These are phyloP conservation scores for Domatiomyces catenatus DNA, from an alignment of 2,329 filamentous ascomycete species.

Conservation along the genomic window DNA sequence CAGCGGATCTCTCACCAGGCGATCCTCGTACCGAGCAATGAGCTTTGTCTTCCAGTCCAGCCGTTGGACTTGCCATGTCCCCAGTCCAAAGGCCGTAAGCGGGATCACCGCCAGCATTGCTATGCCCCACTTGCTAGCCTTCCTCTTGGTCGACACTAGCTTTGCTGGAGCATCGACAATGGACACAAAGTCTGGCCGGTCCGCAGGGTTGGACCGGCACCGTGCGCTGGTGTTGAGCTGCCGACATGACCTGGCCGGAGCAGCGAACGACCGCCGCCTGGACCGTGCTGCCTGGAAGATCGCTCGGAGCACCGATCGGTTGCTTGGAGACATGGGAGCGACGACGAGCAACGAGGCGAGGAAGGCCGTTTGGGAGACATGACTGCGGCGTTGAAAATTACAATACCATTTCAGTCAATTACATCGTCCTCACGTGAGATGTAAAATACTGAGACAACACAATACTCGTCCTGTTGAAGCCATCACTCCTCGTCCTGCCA, in stretches of 20 bases:
- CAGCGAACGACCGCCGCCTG: neutral
- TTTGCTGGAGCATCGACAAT: slow-evolving; percentile 73
- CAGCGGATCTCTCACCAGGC: slow-evolving; percentile 68
- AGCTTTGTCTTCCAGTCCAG: slow-evolving; percentile 88
- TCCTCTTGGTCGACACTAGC: slow-evolving; percentile 58
- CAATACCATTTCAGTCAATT: neutral
- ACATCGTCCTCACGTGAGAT: neutral
- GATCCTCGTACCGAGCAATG: slow-evolving; percentile 81
- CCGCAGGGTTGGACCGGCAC: slow-evolving; percentile 29
- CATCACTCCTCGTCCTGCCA: neutral
- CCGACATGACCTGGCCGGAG: neutral
- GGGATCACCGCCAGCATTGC: slow-evolving; percentile 56
- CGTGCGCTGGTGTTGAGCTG: neutral
- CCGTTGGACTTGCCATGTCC: slow-evolving; percentile 89
- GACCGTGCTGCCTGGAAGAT: neutral
- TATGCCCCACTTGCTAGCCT: slow-evolving; percentile 34
- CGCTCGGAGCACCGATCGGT: neutral
- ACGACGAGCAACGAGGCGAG: neutral
- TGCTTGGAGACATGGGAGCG: neutral
- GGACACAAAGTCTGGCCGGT: slow-evolving; percentile 67
- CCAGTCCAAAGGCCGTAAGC: slow-evolving; percentile 74
- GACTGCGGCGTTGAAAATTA: neutral
- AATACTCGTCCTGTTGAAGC: too few species aligned
- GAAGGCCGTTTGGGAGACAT: neutral
- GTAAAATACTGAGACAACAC: too few species aligned